Conservation (phyloP, 2,329 filamentous ascomycete species). For the Botrytis galanthina region DNA sequence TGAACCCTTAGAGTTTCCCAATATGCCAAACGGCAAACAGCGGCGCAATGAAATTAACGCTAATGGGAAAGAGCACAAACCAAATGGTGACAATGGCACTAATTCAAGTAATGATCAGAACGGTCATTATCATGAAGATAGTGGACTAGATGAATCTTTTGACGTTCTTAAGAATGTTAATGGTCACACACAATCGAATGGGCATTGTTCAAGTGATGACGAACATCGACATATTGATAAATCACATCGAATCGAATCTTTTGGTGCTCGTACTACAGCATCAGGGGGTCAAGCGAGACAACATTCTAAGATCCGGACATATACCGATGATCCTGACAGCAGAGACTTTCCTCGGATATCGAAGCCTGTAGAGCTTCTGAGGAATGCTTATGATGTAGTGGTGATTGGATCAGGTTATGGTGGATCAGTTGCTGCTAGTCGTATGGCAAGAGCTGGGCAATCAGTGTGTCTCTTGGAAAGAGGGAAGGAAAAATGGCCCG, state of each 20-base stretch:
- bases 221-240: slow-evolving; percentile 2
- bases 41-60: neutral
- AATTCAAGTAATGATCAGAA: neutral
- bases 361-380: slow-evolving; percentile 56
- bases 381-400: slow-evolving; percentile 60
- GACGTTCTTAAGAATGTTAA: neutral
- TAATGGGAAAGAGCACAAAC: neutral
- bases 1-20: neutral
- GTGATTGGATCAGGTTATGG: slow-evolving; percentile 70
- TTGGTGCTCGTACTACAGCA: slow-evolving; percentile 27
- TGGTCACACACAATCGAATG: neutral
- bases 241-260: slow-evolving; percentile 30
- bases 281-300: slow-evolving; percentile 32
- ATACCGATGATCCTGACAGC: slow-evolving; percentile 35
- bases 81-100: neutral
- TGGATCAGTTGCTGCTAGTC: slow-evolving; percentile 62
- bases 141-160: slow-evolving; percentile 1
- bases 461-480: slow-evolving; percentile 64
- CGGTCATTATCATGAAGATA: neutral
- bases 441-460: slow-evolving; percentile 59
- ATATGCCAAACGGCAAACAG: slow-evolving; percentile 2
- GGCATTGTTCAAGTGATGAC: neutral
- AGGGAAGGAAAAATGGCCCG: slow-evolving; percentile 64
- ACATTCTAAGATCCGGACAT: slow-evolving; percentile 34
- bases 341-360: slow-evolving; percentile 53